Conservation (phyloP, 179 eudicot species). For the Silene noctiflora region DNA sequence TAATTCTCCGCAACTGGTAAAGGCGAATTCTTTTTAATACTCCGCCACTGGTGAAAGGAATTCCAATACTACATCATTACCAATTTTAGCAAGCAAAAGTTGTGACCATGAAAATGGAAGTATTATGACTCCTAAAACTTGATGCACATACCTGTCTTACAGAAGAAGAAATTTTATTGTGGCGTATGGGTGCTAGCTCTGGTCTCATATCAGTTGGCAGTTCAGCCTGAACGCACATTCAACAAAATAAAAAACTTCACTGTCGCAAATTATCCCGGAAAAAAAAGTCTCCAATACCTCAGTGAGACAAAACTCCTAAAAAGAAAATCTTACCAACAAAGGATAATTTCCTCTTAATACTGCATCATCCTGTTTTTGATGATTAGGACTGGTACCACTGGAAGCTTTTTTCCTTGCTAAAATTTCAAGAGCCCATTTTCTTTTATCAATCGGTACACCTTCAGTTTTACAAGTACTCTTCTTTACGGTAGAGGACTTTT, state of each 20-base stretch:
- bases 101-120: neutral
- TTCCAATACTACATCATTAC: neutral
- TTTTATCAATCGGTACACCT: slow-evolving; percentile 56
- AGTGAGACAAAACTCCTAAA: neutral
- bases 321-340: slow-evolving; percentile 47
- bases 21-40: neutral
- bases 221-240: slow-evolving; percentile 60
- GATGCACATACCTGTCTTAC: slow-evolving; percentile 71
- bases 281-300: neutral
- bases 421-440: slow-evolving; percentile 88
- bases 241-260: slow-evolving; percentile 16
- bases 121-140: neutral
- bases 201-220: slow-evolving; percentile 86
- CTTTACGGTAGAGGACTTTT: slow-evolving; percentile 32
- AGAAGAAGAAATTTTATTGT: slow-evolving; percentile 70
- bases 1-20: neutral
- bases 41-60: neutral
- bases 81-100: neutral
- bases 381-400: slow-evolving; percentile 29
- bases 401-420: slow-evolving; percentile 77
- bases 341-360: slow-evolving; percentile 69
- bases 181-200: slow-evolving; percentile 62
- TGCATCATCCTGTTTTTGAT: slow-evolving; percentile 50
- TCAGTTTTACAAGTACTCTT: slow-evolving; percentile 39
- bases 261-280: slow-evolving; percentile 5